Conservation (phyloP, 1,284 basidiomycete genomes). For the Cystobasidium pallidum region DNA sequence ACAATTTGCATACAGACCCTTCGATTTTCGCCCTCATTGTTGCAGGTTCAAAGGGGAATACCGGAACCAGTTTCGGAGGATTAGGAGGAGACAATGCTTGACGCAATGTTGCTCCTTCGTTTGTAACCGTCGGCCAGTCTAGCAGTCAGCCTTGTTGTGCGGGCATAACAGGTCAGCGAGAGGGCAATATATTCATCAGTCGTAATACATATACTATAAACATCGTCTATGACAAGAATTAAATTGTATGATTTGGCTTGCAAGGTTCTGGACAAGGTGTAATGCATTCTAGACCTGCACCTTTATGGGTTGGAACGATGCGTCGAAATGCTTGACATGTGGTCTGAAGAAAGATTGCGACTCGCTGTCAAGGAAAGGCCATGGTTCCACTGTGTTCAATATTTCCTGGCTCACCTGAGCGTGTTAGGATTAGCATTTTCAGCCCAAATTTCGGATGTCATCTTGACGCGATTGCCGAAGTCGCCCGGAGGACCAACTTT, state of each 20-base stretch:
- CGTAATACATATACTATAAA: slow-evolving; percentile 13
- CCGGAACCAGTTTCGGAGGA: too few relatives aligned
- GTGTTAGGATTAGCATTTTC: slow-evolving; percentile 36
- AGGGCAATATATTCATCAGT: neutral
- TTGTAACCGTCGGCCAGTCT: neutral
- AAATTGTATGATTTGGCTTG: too few relatives aligned
- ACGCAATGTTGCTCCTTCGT: neutral
- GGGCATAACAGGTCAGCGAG: slow-evolving; percentile 13
- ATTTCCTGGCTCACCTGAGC: slow-evolving; percentile 18
- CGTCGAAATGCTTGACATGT: slow-evolving; percentile 18
- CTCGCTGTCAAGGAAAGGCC: too few relatives aligned
- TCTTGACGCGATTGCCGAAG: slow-evolving; percentile 40
- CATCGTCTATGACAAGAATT: too few relatives aligned
- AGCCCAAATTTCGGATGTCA: slow-evolving; percentile 36
- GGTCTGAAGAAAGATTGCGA: neutral
- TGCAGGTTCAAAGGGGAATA: too few relatives aligned
- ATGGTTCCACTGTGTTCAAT: too few relatives aligned
- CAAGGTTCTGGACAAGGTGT: too few relatives aligned
- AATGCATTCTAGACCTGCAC: neutral
- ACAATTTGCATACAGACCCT: slow-evolving; percentile 1
- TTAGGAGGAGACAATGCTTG: too few relatives aligned
- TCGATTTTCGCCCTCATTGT: neutral
- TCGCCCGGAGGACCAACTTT: slow-evolving; percentile 43
- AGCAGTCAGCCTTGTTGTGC: slow-evolving; percentile 15
- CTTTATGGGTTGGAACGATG: neutral